These are phyloP conservation scores for Ustilago xerochloae DNA, from an alignment of 1,284 basidiomycete genomes.

Conservation along the genomic window DNA sequence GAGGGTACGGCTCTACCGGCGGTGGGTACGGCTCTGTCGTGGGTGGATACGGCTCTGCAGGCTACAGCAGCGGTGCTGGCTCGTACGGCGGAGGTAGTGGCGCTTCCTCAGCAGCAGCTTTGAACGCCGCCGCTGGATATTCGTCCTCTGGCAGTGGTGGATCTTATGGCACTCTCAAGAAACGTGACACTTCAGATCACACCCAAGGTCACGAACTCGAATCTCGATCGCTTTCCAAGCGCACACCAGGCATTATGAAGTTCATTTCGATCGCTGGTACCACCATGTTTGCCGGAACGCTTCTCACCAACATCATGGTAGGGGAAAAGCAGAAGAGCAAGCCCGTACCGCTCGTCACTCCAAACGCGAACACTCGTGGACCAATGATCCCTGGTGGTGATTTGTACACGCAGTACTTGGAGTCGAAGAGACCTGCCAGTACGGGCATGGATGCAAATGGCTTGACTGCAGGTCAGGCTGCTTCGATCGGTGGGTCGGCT, in stretches of 20 bases:
- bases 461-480: neutral
- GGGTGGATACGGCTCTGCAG: neutral
- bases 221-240: conserved; percentile 19
- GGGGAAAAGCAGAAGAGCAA: conserved; percentile 21
- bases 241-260: conserved; percentile 7
- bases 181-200: neutral
- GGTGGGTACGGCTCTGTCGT: neutral
- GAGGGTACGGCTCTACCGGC: neutral
- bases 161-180: conserved; percentile 17
- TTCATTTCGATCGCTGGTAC: conserved; percentile 21
- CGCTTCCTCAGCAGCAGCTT: neutral
- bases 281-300: conserved; percentile 31
- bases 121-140: conserved; percentile 31
- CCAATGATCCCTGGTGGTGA: conserved; percentile 34
- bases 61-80: neutral
- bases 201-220: neutral
- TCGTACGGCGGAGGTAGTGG: neutral
- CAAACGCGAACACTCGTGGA: conserved; percentile 20
- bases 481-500: too few species aligned
- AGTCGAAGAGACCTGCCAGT: conserved; percentile 9
- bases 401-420: conserved; percentile 21
- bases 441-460: neutral
- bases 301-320: conserved; percentile 11
- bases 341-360: conserved; percentile 34
- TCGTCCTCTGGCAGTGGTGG: neutral